Percentiles rank a stretch among this genome's conserved stretches.
Conservation (phyloP, 805 yeast species). For the Kurtzmaniella cleridarum region DNA sequence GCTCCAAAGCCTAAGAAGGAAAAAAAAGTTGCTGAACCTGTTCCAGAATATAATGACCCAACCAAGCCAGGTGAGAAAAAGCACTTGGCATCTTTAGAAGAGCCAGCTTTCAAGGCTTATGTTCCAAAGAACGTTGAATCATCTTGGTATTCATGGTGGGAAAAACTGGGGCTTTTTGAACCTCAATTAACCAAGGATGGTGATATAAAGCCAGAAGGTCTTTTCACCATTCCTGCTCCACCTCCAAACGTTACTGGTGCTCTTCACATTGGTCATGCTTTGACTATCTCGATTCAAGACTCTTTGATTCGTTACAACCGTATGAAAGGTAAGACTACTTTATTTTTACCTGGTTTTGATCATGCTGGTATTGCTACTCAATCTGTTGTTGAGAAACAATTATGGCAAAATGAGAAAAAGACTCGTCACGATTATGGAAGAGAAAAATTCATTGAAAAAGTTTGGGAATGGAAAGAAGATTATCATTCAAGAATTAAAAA, state of each 20-base stretch:
- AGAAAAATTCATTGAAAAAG: slow-evolving; percentile 79
- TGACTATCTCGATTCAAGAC: slow-evolving; percentile 93
- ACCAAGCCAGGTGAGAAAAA: slow-evolving; percentile 92
- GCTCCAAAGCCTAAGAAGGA: slow-evolving; percentile 63
- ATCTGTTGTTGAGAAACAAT: slow-evolving; percentile 93
- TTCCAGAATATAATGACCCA: slow-evolving; percentile 79
- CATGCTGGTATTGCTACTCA: slow-evolving; percentile 99
- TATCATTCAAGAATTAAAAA: slow-evolving; percentile 81
- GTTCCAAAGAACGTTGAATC: slow-evolving; percentile 90
- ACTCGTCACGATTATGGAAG: slow-evolving; percentile 96
- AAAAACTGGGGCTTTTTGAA: slow-evolving; percentile 75
- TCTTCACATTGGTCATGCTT: slow-evolving; percentile 95
- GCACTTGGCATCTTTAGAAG: slow-evolving; percentile 77
- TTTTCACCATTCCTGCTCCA: slow-evolving; percentile 92
- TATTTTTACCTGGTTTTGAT: slow-evolving; percentile 94
- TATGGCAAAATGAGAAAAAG: slow-evolving; percentile 81
- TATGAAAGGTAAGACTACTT: slow-evolving; percentile 93
- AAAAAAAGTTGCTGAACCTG: slow-evolving; percentile 62
- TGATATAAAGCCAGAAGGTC: slow-evolving; percentile 71
- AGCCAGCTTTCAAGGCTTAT: slow-evolving; percentile 90
- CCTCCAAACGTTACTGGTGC: slow-evolving; percentile 99
- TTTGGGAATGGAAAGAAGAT: slow-evolving; percentile 98
- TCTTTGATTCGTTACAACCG: slow-evolving; percentile 88
- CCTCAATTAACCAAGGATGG: slow-evolving; percentile 82
- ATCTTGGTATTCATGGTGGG: slow-evolving; percentile 99